A percentile compares a stretch with the other conserved stretches of the same genome.
Evolutionary conservation across 2,329 filamentous ascomycete species (phyloP).

Genomic region (Fusarium nodosum): DNA sequence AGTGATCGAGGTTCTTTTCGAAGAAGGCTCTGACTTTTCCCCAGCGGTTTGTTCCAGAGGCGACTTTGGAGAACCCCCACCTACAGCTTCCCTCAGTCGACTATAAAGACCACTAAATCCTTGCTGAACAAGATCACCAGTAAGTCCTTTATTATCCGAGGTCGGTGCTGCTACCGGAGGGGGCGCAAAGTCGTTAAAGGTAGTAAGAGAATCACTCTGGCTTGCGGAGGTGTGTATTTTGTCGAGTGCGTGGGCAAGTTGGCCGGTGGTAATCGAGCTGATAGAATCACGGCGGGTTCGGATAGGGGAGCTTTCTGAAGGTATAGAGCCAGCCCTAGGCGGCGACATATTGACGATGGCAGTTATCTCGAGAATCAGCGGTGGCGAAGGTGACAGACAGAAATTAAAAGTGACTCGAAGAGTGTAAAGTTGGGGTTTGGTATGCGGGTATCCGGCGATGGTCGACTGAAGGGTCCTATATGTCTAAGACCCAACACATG

Average conservation of each 20-base stretch:
- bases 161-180: constrained; percentile 71
- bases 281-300: constrained; percentile 57
- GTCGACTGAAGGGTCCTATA: constrained; percentile 12
- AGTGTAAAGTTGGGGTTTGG: constrained; percentile 5
- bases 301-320: constrained; percentile 52
- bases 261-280: constrained; percentile 70
- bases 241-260: constrained; percentile 82
- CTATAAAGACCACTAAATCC: constrained; percentile 91
- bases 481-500: constrained; percentile 24
- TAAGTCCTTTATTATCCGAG: constrained; percentile 76
- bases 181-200: constrained; percentile 92
- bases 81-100: constrained; percentile 85
- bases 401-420: neutral
- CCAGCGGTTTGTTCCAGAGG: constrained; percentile 52
- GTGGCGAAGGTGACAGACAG: constrained; percentile 4
- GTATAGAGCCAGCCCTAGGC: constrained; percentile 49
- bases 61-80: constrained; percentile 63
- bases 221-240: constrained; percentile 92
- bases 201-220: constrained; percentile 85
- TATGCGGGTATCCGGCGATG: constrained; percentile 4
- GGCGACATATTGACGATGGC: constrained; percentile 47
- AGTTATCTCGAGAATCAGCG: constrained; percentile 5
- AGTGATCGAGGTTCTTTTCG: constrained; percentile 59
- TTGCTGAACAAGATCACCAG: constrained; percentile 83
- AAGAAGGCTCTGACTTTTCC: constrained; percentile 53